A percentile compares a stretch with the other conserved stretches of the same genome.
Evolutionary conservation across 352 stramenopile species (phyloP).

Genomic region (Phytophthora foliorum): DNA sequence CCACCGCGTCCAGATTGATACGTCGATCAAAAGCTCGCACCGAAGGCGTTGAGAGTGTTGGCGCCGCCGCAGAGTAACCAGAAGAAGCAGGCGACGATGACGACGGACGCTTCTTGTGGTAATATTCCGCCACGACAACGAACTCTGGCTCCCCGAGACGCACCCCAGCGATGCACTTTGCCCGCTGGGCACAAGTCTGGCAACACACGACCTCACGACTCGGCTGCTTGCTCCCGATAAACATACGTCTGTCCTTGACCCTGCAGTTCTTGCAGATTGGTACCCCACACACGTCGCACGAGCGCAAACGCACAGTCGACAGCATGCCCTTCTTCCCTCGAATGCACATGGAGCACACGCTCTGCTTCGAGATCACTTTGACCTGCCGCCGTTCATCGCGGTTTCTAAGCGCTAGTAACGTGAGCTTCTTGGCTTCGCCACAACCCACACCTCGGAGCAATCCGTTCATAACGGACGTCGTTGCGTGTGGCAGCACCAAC

Average conservation of each 20-base stretch:
- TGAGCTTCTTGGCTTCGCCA: conserved; percentile 58
- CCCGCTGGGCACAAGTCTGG: conserved; percentile 40
- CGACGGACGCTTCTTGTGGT: conserved; percentile 15
- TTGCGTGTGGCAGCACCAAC: conserved; percentile 36
- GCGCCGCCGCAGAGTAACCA: conserved; percentile 5
- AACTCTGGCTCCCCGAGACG: conserved; percentile 33
- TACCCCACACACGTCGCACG: conserved; percentile 53
- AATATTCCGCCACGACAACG: conserved; percentile 39
- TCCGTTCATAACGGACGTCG: conserved; percentile 37
- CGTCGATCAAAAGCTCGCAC: conserved; percentile 14
- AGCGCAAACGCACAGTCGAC: conserved; percentile 27
- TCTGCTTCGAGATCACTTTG: conserved; percentile 27
- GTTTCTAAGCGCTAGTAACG: conserved; percentile 38
- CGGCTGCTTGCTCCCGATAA: conserved; percentile 33
- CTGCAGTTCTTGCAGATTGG: conserved; percentile 57
- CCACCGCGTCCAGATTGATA: conserved; percentile 1
- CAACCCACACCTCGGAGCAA: conserved; percentile 37
- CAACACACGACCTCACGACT: conserved; percentile 40
- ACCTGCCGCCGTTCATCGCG: conserved; percentile 14
- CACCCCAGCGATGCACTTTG: conserved; percentile 37
- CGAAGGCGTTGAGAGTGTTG: conserved; percentile 16
- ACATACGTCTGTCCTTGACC: conserved; percentile 54
- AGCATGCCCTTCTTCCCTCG: conserved; percentile 29
- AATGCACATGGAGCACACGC: conserved; percentile 46
- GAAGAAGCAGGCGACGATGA: conserved; percentile 7